Conservation (phyloP, 768 basidiomycete species). For the Suillus placidus region DNA sequence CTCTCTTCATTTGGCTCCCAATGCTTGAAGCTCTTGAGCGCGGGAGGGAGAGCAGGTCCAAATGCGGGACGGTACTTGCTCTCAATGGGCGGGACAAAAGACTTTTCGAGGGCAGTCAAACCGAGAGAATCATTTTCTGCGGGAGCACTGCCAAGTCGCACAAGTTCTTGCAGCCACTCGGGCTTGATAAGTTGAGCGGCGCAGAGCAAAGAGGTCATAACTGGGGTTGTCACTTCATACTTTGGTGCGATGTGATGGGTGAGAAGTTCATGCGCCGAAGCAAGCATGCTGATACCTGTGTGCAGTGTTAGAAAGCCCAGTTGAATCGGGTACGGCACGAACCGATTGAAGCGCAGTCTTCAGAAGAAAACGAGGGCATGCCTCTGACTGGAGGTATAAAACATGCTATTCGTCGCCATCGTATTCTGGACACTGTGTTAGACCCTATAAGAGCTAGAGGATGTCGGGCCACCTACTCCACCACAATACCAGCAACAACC, state of each 20-base stretch:
- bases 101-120: constrained; percentile 48
- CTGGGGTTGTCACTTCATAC: constrained; percentile 48
- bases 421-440: constrained; percentile 38
- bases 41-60: constrained; percentile 47
- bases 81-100: constrained; percentile 51
- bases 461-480: constrained; percentile 45
- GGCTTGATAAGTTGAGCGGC: constrained; percentile 61
- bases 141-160: constrained; percentile 50
- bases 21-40: constrained; percentile 52
- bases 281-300: constrained; percentile 59
- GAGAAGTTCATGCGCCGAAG: constrained; percentile 44
- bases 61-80: constrained; percentile 64
- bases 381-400: constrained; percentile 44
- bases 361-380: constrained; percentile 39
- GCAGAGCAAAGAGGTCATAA: constrained; percentile 63
- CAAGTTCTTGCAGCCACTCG: constrained; percentile 67
- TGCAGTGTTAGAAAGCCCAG: not conserved
- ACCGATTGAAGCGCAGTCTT: constrained; percentile 59
- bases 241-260: constrained; percentile 68
- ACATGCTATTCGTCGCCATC: constrained; percentile 55
- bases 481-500: constrained; percentile 43
- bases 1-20: constrained; percentile 76
- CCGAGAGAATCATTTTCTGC: constrained; percentile 36
- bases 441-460: constrained; percentile 8
- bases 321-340: constrained; percentile 18